phyloP scores from a whole-genome alignment of 2,329 filamentous ascomycete genomes.

The Rutstroemia sp. region DNA sequence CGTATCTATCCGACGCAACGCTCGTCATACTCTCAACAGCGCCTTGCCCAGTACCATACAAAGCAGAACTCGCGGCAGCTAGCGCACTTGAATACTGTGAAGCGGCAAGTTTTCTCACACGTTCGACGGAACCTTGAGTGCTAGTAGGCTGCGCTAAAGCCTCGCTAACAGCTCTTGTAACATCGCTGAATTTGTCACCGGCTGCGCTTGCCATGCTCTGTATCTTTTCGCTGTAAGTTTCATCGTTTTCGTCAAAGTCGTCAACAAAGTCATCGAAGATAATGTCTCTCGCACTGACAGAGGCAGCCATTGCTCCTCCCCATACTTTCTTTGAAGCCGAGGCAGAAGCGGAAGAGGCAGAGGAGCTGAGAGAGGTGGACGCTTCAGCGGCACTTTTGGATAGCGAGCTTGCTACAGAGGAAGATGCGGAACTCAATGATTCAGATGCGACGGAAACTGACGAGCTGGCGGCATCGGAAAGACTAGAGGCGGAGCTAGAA shows the following conservation, averaged over 20 bases:
- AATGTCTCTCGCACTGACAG: slow-evolving; percentile 43
- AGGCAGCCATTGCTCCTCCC: slow-evolving; percentile 30
- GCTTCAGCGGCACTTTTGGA: slow-evolving; percentile 27
- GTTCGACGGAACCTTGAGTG: slow-evolving; percentile 37
- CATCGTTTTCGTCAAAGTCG: slow-evolving; percentile 34
- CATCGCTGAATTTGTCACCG: slow-evolving; percentile 43
- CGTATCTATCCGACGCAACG: slow-evolving; percentile 46
- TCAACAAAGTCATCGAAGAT: slow-evolving; percentile 39
- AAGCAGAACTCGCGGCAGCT: slow-evolving; percentile 45
- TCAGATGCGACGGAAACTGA: slow-evolving; percentile 19
- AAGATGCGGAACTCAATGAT: slow-evolving; percentile 23
- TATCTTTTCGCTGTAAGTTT: slow-evolving; percentile 41
- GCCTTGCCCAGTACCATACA: slow-evolving; percentile 43
- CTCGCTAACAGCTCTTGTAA: slow-evolving; percentile 49
- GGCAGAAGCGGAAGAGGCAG: slow-evolving; percentile 21
- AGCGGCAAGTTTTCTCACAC: slow-evolving; percentile 43
- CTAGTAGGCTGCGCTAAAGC: slow-evolving; percentile 40
- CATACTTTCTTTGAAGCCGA: slow-evolving; percentile 43
- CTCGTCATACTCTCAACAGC: slow-evolving; percentile 39
- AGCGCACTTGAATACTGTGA: slow-evolving; percentile 51
- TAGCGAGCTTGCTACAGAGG: slow-evolving; percentile 28
- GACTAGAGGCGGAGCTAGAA: slow-evolving; percentile 20
- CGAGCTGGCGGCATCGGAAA: slow-evolving; percentile 20
- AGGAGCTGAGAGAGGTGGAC: slow-evolving; percentile 22
- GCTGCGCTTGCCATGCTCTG: slow-evolving; percentile 44